Base-by-base conservation (phyloP, 495 filamentous ascomycete species). In the Penicillium cataractarum region DNA sequence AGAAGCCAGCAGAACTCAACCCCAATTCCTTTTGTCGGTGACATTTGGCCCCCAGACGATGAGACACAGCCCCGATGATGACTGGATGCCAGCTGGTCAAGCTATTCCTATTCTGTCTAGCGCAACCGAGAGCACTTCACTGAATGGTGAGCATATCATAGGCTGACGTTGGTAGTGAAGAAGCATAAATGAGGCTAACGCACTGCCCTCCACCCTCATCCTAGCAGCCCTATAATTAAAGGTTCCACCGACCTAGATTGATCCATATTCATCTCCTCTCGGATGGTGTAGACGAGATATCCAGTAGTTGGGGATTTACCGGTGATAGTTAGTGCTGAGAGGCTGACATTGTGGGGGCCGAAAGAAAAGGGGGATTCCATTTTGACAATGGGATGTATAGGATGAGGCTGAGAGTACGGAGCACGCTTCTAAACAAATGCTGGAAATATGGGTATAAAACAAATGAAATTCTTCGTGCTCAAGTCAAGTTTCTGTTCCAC, bases 61-160 rank as follows among this genome's bases (percentile, higher is more conserved):
- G n/a, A 24, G 46, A 50, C 44, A 15, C 44, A 32, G 29, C 27
- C 56, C 19, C 10, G 46, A 10, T 37, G 44, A 2, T 22, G 33
- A 35, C 19, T 21, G 57, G 49, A 52, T 33, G 24, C 35, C 22
- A 26, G 42, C 24, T 35, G 31, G 39, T 51, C 12, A 19, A 46
- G 21, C 57, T 52, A 59, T 29, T 22, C 57, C 57, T 8, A 7
- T 29, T 59, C 13, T 12, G 57, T 19, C 35, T 59, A 59, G 57
- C 46, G 57, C 12, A 59, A 27, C 46, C 57, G 57, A 59, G 32
- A 6, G 42, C n/a, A 0, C 10, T 1, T 22, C 46, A 8, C 24
- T 51, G n/a, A 59, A 21, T 59, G 57, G 21, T 46, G 46, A 19
- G 24, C n/a, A 17, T 52, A n/a, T 19, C n/a, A 7, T 15, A 52